Conservation (phyloP, 768 basidiomycete species). For the Gymnopilus dilepis region DNA sequence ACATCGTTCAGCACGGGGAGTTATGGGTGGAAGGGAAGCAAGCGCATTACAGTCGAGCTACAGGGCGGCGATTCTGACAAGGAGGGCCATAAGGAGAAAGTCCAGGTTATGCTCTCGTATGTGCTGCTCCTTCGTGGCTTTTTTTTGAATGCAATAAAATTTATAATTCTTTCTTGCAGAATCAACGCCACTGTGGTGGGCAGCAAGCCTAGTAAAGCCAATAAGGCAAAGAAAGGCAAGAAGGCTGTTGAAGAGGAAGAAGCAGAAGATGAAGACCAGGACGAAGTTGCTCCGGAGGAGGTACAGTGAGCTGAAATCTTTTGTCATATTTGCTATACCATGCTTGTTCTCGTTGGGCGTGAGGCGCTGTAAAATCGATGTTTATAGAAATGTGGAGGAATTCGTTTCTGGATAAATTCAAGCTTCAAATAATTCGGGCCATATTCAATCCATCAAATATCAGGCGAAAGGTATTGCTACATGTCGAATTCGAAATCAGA, state of each 20-base stretch:
- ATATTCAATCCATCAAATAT: too few species aligned
- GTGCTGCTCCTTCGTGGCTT: conserved; percentile 30
- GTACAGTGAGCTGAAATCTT: not conserved
- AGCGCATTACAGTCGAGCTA: conserved; percentile 69
- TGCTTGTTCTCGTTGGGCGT: too few species aligned
- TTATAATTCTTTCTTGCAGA: conserved; percentile 39
- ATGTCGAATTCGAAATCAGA: conserved; percentile 85
- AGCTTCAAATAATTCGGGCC: too few species aligned
- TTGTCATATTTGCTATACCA: too few species aligned
- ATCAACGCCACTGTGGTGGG: conserved; percentile 56
- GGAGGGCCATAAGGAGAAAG: conserved; percentile 59
- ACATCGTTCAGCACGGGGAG: conserved; percentile 74
- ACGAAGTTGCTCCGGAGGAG: not conserved
- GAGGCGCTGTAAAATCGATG: too few species aligned
- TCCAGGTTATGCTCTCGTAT: conserved; percentile 77
- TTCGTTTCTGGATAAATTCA: too few species aligned
- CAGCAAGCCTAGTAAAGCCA: conserved; percentile 29
- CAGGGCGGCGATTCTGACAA: conserved; percentile 51
- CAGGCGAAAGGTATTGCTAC: conserved; percentile 34
- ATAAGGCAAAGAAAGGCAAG: conserved; percentile 33
- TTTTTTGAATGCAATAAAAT: not conserved
- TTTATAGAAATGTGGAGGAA: too few species aligned
- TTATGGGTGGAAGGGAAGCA: conserved; percentile 85
- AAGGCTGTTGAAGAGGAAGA: conserved; percentile 26
- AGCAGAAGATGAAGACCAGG: conserved; percentile 13